These are phyloP conservation scores for Hypoxylon sp. DNA, from an alignment of 2,329 filamentous ascomycete genomes.

Conservation along the genomic window DNA sequence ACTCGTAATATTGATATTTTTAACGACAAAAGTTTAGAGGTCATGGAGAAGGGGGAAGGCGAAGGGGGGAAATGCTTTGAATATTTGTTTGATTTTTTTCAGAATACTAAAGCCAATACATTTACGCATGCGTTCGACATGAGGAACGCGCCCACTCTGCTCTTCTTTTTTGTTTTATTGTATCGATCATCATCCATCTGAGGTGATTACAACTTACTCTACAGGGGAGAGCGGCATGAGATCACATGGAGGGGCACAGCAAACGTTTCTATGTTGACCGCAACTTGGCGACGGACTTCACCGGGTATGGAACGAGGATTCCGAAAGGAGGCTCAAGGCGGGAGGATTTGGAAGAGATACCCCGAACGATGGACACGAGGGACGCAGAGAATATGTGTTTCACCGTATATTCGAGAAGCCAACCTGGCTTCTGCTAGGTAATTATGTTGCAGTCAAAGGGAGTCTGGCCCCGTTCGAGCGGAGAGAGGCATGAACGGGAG, in stretches of 20 bases:
- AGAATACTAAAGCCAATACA: slow-evolving; percentile 50
- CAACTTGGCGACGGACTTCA: slow-evolving; percentile 42
- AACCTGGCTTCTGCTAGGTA: slow-evolving; percentile 40
- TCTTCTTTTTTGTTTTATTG: slow-evolving; percentile 30
- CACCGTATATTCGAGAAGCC: slow-evolving; percentile 32
- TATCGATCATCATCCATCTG: slow-evolving; percentile 26
- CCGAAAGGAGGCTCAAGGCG: slow-evolving; percentile 38
- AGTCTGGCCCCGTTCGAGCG: slow-evolving; percentile 31
- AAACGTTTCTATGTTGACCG: slow-evolving; percentile 43
- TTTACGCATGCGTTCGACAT: slow-evolving; percentile 48
- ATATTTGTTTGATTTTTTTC: slow-evolving; percentile 39
- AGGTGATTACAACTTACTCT: slow-evolving; percentile 29
- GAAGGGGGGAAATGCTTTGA: slow-evolving; percentile 34
- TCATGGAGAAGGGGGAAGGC: slow-evolving; percentile 42
- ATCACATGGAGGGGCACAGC: slow-evolving; percentile 18
- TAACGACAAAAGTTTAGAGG: slow-evolving; percentile 51
- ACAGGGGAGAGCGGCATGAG: slow-evolving; percentile 17
- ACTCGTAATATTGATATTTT: slow-evolving; percentile 46
- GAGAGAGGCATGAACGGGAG: slow-evolving; percentile 28
- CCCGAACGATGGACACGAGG: slow-evolving; percentile 39
- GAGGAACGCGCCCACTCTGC: slow-evolving; percentile 41
- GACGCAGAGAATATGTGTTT: slow-evolving; percentile 23
- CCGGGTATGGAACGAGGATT: slow-evolving; percentile 42
- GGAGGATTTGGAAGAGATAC: slow-evolving; percentile 48
- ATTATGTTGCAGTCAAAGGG: slow-evolving; percentile 37